Percentiles rank a stretch among this genome's conserved stretches.
Evolutionary conservation across 345 rosid species (phyloP).

Genomic region (Linum tenue): DNA sequence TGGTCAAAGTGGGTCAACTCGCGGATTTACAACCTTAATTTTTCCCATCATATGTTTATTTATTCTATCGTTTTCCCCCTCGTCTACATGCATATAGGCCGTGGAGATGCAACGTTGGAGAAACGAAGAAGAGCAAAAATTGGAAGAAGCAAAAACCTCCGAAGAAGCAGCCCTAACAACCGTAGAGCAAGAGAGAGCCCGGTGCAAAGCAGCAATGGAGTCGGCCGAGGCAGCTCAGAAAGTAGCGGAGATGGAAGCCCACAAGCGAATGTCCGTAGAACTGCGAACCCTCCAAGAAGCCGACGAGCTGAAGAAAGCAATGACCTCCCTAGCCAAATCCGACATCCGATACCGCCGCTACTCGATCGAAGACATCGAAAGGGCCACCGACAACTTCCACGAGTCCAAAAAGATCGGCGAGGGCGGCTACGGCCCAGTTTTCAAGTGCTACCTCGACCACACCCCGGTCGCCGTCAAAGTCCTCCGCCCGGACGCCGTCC

Average conservation of each 20-base stretch:
- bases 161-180: constrained; percentile 56
- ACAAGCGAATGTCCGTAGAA: constrained; percentile 42
- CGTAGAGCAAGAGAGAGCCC: constrained; percentile 52
- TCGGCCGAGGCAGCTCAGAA: constrained; percentile 59
- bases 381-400: constrained; percentile 55
- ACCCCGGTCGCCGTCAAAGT: constrained; percentile 82
- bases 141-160: constrained; percentile 47
- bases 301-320: constrained; percentile 28
- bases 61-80: not conserved
- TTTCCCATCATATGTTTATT: no score
- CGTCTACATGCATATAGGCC: constrained; percentile 31
- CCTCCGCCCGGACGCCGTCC: constrained; percentile 86
- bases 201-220: constrained; percentile 52
- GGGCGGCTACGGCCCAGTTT: constrained; percentile 98
- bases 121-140: constrained; percentile 44
- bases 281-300: constrained; percentile 44
- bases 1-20: no score
- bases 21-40: no score
- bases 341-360: constrained; percentile 62
- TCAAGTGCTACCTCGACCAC: constrained; percentile 68
- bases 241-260: constrained; percentile 52
- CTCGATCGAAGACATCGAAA: constrained; percentile 64
- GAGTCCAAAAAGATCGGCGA: constrained; percentile 60
- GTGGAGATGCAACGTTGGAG: constrained; percentile 61
- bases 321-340: constrained; percentile 20